Evolutionary conservation across 1,284 basidiomycete genomes (phyloP), one percentile per base, ranked within the genome.

Genomic region (Microbotryum scabiosae): DNA sequence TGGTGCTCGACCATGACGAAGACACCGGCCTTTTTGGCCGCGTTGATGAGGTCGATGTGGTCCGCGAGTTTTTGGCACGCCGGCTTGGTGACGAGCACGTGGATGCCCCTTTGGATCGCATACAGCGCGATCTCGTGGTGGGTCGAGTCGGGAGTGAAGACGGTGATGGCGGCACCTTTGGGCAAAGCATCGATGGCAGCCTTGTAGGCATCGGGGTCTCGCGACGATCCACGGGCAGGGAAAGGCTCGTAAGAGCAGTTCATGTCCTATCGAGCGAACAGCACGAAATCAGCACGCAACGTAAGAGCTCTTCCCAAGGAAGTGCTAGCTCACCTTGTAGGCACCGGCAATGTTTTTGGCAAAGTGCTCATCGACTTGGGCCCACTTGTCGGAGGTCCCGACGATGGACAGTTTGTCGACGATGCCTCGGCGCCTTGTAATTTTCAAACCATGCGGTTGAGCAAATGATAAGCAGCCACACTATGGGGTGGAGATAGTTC

Each of bases 11-110:
- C 90, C 73, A 90, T 90, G 76, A 89, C 92, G 8, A 91, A 80
- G 14, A 93, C 85, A 55, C 86, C 85, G 72, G 90, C 80, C 74
- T 86, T 82, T 70, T 80, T 82, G 12, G 90, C 89, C 1, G 84
- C 82, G 47, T 82, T 79, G 60, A 90, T 84, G 55, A 94, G 81
- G 36, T 82, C 81, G 65, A 84, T 84, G 76, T 96, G 91, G 73
- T 94, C 85, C 59, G 82, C 79, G 47, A 96, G 81, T 30, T 87
- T 80, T 73, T 96, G 86, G 0, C 89, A 90, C 1, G 90, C 91
- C 1, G 91, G 91, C 75, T 94, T 96, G 56, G 91, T 96, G 63
- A 94, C 83, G 52, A 94, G 81, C 48, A 94, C 90, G 74, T 94
- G 91, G 57, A 92, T 78, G 2, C 85, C 85, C 25, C 80, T 83